Evolutionary conservation across 176 grass and related monocot genomes (phyloP), one percentile per base, ranked within the genome.

Genomic region (Phragmites australis): DNA sequence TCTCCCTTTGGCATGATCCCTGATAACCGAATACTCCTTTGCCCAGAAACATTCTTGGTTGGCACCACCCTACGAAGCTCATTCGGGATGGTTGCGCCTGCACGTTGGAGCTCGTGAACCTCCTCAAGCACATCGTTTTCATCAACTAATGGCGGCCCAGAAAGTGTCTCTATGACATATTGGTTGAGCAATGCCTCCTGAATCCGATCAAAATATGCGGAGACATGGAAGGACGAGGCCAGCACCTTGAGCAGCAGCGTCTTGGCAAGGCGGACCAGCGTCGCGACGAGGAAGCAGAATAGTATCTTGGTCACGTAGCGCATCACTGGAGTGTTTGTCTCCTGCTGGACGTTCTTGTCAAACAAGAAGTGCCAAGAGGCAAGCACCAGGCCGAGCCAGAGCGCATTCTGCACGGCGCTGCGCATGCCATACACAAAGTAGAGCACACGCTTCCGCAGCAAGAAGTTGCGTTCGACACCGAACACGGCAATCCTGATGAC

Each of bases 401-500:
- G 75, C 12, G 80, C 50, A 42, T 91, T 93, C 86, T 91, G 88
- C 47, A 97, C 93, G 3, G 88, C 86, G 47, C 70, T 76, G 43
- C 86, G 88, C 68, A 97, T 71, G 61, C 93, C 93, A 3, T 97
- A 93, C 9, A 97, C 93, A 23, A 97, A 97, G 86, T 97, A 97
- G 69, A 97, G 87, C 66, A 97, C 88, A 0, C 88, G 86, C 88
- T 93, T 97, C 34, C 86, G 76, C 56, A 97, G 77, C 26, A 87
- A 17, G 84, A 97, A 97, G 83, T 93, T 97, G 54, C 88, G 91
- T 6, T 97, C 93, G 7, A 97, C 50, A 6, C 68, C 75, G 72
- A 97, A 97, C 1, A 97, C 91, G 0, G 58, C 81, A 5, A 97
- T 74, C 69, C 88, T 53, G 71, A 97, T 87, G 51, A 93, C 70